Evolutionary conservation across 2,329 filamentous ascomycete genomes (phyloP), one percentile per base, ranked within the genome.

Genomic region (Ophiosphaerella korrae): DNA sequence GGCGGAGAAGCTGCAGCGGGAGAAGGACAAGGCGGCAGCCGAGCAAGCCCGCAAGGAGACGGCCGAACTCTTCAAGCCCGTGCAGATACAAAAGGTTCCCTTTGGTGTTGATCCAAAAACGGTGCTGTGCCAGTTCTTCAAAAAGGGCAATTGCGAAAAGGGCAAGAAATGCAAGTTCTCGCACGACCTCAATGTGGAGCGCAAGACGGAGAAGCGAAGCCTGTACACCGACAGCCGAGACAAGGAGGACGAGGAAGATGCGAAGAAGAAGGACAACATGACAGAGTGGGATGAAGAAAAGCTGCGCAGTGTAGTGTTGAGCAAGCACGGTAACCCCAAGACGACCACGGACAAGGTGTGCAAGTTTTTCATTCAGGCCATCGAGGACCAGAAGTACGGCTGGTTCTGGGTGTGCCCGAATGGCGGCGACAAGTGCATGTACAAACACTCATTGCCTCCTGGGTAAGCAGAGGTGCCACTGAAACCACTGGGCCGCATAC

Each of bases 371-470:
- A 94, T 97, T 72, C 88, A 92, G 63, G 94, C 94, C 23, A 94
- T 99, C 57, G 94, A 99, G 77, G 94, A 99, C 71, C 90, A 92
- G 67, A 99, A 97, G 77, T 99, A 99, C 68, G 94, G 94, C 57
- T 99, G 94, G 94, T 97, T 99, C 78, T 99, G 94, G 94, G 82
- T 86, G 52, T 99, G 94, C 83, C 94, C 94, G 40, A 97, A 97
- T 70, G 92, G 92, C 60, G 93, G 90, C 58, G 89, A 99, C 72
- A 90, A 96, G 77, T 99, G 94, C 88, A 97, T 94, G 88, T 99
- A 99, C 74, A 92, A 89, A 77, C 94, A 99, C 75, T 92, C 89
- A 68, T 82, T 99, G 66, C 94, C 95, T 64, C 89, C 92, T 69
- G 94, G 94, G 90, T 95, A 85, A 70, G 89, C 84, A 32, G 29